phyloP scores from a whole-genome alignment of 495 filamentous ascomycete species.

The Aspergillus affinis region DNA sequence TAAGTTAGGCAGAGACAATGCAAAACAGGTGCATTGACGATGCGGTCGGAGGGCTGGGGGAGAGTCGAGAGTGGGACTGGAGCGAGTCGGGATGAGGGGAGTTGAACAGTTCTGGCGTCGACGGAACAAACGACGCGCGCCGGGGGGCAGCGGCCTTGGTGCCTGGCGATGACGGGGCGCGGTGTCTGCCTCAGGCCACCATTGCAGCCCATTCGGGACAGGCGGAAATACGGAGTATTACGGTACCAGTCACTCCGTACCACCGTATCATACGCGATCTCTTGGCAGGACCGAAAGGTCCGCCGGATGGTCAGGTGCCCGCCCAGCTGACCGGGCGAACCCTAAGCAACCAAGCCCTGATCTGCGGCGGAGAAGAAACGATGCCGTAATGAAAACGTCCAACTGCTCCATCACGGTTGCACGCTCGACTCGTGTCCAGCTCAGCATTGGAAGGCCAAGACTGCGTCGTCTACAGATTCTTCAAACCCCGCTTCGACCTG shows the following conservation, averaged over 20 bases:
- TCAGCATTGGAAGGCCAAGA: constrained; percentile 18
- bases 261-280: no score
- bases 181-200: constrained; percentile 1
- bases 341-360: constrained; percentile 4
- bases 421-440: constrained; percentile 2
- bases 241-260: no score
- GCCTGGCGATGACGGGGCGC: constrained; percentile 16
- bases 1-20: not conserved
- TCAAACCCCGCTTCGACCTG: constrained; percentile 20
- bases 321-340: constrained; percentile 6
- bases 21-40: constrained; percentile 4
- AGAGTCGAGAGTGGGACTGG: constrained; percentile 13
- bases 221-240: no score
- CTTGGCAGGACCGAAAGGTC: no score
- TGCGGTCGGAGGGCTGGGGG: not conserved
- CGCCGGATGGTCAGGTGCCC: no score
- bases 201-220: no score
- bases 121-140: constrained; percentile 18
- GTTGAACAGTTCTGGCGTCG: constrained; percentile 10
- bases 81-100: constrained; percentile 11
- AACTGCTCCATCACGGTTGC: constrained; percentile 12
- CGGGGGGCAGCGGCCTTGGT: constrained; percentile 8
- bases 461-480: constrained; percentile 9
- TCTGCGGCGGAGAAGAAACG: constrained; percentile 14
- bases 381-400: constrained; percentile 28